Evolutionary conservation across 768 basidiomycete species (phyloP).

Genomic region (Phanerochaete sordida): DNA sequence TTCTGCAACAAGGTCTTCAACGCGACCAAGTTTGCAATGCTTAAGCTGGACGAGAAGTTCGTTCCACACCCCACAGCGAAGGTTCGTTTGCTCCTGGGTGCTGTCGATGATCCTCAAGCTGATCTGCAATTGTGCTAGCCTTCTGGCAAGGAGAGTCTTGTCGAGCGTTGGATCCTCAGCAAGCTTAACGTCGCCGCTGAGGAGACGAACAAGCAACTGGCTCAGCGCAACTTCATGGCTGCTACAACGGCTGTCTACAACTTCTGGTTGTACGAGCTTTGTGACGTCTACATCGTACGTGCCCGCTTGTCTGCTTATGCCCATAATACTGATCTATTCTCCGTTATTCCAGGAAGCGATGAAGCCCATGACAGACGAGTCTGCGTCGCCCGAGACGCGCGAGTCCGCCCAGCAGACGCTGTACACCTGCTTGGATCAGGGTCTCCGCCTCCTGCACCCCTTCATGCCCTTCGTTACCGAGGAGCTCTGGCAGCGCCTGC

Average conservation of each 20-base stretch:
- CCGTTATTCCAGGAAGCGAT: conserved; percentile 77
- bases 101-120: neutral
- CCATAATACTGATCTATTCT: too few relatives aligned
- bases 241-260: conserved; percentile 84
- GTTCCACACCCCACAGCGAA: conserved; percentile 66
- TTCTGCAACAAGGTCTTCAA: conserved; percentile 99
- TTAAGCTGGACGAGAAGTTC: conserved; percentile 86
- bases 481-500: conserved; percentile 96
- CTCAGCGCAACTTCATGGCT: conserved; percentile 87
- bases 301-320: neutral
- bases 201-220: conserved; percentile 72
- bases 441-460: conserved; percentile 87
- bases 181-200: conserved; percentile 81
- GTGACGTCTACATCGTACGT: conserved; percentile 95
- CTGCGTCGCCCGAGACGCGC: conserved; percentile 56
- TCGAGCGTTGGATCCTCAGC: conserved; percentile 94
- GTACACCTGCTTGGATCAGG: conserved; percentile 91
- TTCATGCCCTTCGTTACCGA: conserved; percentile 99
- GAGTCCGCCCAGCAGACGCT: conserved; percentile 92
- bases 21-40: conserved; percentile 98
- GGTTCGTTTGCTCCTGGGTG: conserved; percentile 37
- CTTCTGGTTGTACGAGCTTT: conserved; percentile 99
- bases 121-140: conserved; percentile 43
- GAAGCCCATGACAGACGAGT: conserved; percentile 93
- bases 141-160: conserved; percentile 85